A percentile compares a stretch with the other conserved stretches of the same genome.
Evolutionary conservation across 2,329 filamentous ascomycete species (phyloP).

Genomic region (Endoconidiophora laricicola): DNA sequence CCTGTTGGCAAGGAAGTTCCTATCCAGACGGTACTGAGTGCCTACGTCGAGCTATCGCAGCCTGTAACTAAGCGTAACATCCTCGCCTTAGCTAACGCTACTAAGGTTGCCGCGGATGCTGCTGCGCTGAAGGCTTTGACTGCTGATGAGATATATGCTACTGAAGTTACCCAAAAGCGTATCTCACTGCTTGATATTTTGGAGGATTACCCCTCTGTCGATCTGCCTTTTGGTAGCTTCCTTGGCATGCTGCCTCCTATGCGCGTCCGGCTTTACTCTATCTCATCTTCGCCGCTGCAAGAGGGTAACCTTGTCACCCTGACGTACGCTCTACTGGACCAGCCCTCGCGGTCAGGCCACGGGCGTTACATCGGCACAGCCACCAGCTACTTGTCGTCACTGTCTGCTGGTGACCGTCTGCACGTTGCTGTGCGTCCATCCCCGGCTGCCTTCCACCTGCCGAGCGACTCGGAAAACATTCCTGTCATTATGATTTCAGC

Average conservation of each 20-base stretch:
- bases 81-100: constrained; percentile 29
- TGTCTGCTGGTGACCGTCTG: constrained; percentile 27
- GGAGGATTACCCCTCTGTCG: constrained; percentile 41
- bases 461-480: constrained; percentile 26
- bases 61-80: constrained; percentile 49
- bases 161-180: constrained; percentile 36
- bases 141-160: constrained; percentile 27
- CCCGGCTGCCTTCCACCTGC: constrained; percentile 31
- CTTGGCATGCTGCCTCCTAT: constrained; percentile 59
- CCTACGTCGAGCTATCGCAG: constrained; percentile 57
- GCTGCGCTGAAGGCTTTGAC: constrained; percentile 30
- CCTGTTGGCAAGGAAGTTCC: constrained; percentile 41
- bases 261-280: constrained; percentile 60
- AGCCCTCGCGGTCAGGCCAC: constrained; percentile 32
- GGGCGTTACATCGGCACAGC: constrained; percentile 42
- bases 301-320: constrained; percentile 42
- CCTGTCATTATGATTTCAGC: constrained; percentile 36
- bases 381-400: constrained; percentile 39
- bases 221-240: constrained; percentile 48
- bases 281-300: constrained; percentile 55
- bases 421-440: constrained; percentile 33
- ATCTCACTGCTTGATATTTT: constrained; percentile 53
- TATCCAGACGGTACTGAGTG: constrained; percentile 45
- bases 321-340: constrained; percentile 50
- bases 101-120: constrained; percentile 27